Evolutionary conservation across 1,139 yeast species (phyloP).

Genomic region (Kodamaea arcana): DNA sequence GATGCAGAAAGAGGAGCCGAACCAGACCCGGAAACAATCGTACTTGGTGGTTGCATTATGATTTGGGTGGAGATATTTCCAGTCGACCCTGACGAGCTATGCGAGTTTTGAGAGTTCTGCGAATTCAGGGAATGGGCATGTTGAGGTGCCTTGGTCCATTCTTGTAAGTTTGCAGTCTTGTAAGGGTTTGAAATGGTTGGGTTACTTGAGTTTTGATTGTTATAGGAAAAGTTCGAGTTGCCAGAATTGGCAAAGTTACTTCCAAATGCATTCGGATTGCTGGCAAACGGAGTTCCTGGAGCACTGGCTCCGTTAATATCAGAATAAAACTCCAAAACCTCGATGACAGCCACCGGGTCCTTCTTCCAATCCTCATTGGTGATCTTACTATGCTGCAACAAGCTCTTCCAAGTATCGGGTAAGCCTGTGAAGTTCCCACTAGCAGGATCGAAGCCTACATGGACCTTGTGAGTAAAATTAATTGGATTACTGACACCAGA

Average conservation of each 20-base stretch:
- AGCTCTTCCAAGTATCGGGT: conserved; percentile 75
- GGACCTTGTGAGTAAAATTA: conserved; percentile 68
- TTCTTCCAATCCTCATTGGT: conserved; percentile 82
- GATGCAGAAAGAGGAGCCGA: background rate
- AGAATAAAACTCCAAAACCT: conserved; percentile 83
- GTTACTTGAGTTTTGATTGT: too few species aligned
- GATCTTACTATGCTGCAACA: conserved; percentile 71
- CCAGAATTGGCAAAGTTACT: too few species aligned
- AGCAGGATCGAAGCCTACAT: conserved; percentile 62
- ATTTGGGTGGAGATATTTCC: conserved; percentile 8
- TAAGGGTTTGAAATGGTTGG: too few species aligned
- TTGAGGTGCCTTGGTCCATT: conserved; percentile 38
- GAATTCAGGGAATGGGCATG: background rate
- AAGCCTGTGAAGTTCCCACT: conserved; percentile 72
- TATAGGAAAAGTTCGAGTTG: conserved; percentile 1
- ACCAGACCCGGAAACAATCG: conserved; percentile 3
- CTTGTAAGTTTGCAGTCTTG: conserved; percentile 26
- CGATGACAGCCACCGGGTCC: conserved; percentile 83
- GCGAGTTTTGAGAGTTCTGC: background rate
- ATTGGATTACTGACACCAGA: conserved; percentile 79
- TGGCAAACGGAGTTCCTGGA: conserved; percentile 28
- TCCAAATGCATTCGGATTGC: conserved; percentile 13
- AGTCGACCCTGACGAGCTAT: background rate
- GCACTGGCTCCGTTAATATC: conserved; percentile 41
- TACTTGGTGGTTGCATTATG: conserved; percentile 4